Evolutionary conservation across 495 filamentous ascomycete species (phyloP), one percentile per base, ranked within the genome.

Genomic region (Bacidia gigantensis): DNA sequence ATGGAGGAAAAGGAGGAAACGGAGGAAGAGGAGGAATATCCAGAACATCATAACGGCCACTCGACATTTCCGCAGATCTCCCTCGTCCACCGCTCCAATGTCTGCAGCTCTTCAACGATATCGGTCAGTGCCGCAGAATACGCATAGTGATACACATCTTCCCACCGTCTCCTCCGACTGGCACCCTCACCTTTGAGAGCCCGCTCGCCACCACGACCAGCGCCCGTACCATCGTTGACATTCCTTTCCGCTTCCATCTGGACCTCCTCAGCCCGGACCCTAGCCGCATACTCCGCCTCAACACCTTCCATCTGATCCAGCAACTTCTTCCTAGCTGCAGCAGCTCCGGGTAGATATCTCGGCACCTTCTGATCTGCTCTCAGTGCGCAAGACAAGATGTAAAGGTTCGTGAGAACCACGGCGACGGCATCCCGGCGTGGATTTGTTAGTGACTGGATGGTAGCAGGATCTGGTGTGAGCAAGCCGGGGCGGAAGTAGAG

Each of bases 381-480:
- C 5, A 80, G 59, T 11, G 76, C 75, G 1, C 73, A 71, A 1
- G 77, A 75, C 1, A 80, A 64, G 51, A 78, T 64, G 50, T 78
- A 80, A 0, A 80, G 59, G 56, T 79, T 79, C 59, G 75, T 72
- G 0, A 80, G 59, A 24, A 80, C 74, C 10, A 72, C 68, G 3
- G 75, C 77, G 21, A 78, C 75, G 11, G 76, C 70, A 52, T 79
- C 75, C 40, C 77, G 65, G 25, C 77, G 68, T 25, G 69, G 67
- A 2, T 70, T 57, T 0, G 78, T 58, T 23, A 80, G 64, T 5
- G 24, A n/a, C 46, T 66, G 62, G 1, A 65, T 63, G 25, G 67
- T 69, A 18, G 69, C 67, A 1, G 49, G 40, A 39, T 50, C 41
- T 24, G 35, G 39, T 1, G 55, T 58, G 21, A 60, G 57, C 22